These are phyloP conservation scores for Tagetes patula DNA, from an alignment of 129 eudicot genomes.

Conservation along the genomic window DNA sequence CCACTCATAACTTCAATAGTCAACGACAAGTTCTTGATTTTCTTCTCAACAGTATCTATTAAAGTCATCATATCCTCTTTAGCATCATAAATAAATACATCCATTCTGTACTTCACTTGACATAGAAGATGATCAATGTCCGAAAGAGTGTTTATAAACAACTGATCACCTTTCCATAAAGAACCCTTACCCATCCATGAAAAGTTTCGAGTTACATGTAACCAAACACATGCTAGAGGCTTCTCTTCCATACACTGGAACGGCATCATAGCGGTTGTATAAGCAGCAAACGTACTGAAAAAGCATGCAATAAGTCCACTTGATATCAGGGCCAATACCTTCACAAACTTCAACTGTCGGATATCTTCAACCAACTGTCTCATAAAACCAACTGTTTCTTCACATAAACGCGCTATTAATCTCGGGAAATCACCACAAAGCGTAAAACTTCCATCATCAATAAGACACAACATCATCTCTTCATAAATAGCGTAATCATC, in stretches of 20 bases:
- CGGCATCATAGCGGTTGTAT: not conserved
- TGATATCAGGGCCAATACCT: conserved; percentile 8
- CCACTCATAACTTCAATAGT: not conserved
- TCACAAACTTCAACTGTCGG: not conserved
- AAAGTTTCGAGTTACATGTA: not conserved
- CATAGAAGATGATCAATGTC: not conserved
- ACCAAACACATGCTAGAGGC: not conserved
- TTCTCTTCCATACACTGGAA: not conserved
- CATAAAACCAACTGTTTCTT: not conserved
- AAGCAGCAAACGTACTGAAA: not conserved
- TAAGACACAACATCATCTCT: not conserved
- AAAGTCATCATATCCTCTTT: not conserved
- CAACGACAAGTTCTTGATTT: not conserved
- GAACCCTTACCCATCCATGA: not conserved
- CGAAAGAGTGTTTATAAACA: not conserved
- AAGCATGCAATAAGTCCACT: not conserved
- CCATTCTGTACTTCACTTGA: not conserved
- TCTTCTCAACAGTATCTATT: not conserved
- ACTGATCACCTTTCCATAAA: not conserved
- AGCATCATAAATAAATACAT: not conserved
- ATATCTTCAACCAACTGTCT: not conserved
- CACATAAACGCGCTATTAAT: not conserved
- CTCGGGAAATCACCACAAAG: not conserved
- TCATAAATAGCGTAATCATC: not conserved
- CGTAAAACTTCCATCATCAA: not conserved